Evolutionary conservation across 441 rosid species (phyloP).

Genomic region (Aquilaria agallochum): DNA sequence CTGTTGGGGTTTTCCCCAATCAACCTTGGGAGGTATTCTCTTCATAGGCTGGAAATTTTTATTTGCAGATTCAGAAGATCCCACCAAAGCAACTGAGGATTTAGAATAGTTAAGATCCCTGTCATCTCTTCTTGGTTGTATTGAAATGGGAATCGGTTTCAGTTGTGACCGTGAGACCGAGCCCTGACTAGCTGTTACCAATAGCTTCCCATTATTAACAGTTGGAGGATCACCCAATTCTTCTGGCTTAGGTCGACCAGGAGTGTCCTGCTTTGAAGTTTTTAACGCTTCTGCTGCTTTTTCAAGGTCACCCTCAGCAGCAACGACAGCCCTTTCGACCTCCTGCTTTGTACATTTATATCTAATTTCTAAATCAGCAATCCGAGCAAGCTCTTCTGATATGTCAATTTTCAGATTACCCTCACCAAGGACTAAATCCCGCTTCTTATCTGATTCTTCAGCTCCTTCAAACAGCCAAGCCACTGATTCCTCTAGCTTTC

Average conservation of each 20-base stretch:
- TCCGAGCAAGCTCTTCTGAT: slow-evolving; percentile 56
- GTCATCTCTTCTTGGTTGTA: slow-evolving; percentile 56
- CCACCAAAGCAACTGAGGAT: slow-evolving; percentile 27
- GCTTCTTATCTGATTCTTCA: slow-evolving; percentile 41
- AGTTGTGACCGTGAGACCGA: slow-evolving; percentile 33
- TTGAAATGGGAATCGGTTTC: slow-evolving; percentile 20
- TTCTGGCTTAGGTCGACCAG: slow-evolving; percentile 37
- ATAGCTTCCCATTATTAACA: slow-evolving; percentile 21
- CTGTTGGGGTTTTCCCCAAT: slow-evolving; percentile 67
- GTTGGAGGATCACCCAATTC: slow-evolving; percentile 47
- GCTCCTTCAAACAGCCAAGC: slow-evolving; percentile 76
- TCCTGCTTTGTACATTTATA: slow-evolving; percentile 74
- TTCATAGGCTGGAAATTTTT: slow-evolving; percentile 57
- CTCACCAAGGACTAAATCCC: slow-evolving; percentile 26
- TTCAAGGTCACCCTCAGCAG: slow-evolving; percentile 67
- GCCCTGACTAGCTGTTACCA: slow-evolving; percentile 33
- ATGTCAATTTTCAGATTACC: slow-evolving; percentile 55
- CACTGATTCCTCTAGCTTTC: slow-evolving; percentile 80
- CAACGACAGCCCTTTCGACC: slow-evolving; percentile 72
- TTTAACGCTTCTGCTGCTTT: slow-evolving; percentile 52
- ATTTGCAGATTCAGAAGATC: slow-evolving; percentile 28
- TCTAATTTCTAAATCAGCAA: slow-evolving; percentile 43
- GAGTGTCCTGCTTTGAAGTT: slow-evolving; percentile 40
- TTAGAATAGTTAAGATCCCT: slow-evolving; percentile 61
- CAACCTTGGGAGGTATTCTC: slow-evolving; percentile 55